Conservation (phyloP, 2,329 filamentous ascomycete species). For the Pseudocercospora ulei region DNA sequence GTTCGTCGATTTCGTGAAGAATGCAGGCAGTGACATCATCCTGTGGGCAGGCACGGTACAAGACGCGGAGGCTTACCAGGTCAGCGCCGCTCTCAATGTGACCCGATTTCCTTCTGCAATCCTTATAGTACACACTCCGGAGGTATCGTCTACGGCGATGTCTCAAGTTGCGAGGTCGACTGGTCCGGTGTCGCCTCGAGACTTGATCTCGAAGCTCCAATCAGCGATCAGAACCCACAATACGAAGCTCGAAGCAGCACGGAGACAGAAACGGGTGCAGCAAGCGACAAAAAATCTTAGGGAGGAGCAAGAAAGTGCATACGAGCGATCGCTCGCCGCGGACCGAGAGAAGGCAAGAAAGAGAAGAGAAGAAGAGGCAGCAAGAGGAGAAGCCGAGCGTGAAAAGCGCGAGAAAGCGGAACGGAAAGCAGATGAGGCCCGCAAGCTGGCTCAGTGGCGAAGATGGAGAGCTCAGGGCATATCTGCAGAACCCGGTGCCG, state of each 20-base stretch:
- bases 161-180: slow-evolving; percentile 71
- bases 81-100: slow-evolving; percentile 73
- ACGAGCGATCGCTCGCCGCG: slow-evolving; percentile 78
- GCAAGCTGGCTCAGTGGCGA: slow-evolving; percentile 61
- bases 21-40: slow-evolving; percentile 67
- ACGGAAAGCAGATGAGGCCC: slow-evolving; percentile 49
- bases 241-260: slow-evolving; percentile 62
- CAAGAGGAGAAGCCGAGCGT: slow-evolving; percentile 51
- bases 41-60: slow-evolving; percentile 89
- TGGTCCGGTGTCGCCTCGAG: slow-evolving; percentile 58
- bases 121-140: slow-evolving; percentile 76
- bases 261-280: slow-evolving; percentile 68
- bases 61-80: slow-evolving; percentile 89
- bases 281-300: slow-evolving; percentile 70
- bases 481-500: slow-evolving; percentile 55
- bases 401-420: slow-evolving; percentile 56
- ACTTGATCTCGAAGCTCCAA: slow-evolving; percentile 68
- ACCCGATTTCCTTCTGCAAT: slow-evolving; percentile 89
- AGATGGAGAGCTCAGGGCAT: slow-evolving; percentile 65
- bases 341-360: slow-evolving; percentile 76
- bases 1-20: slow-evolving; percentile 62
- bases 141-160: slow-evolving; percentile 77
- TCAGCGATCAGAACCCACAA: slow-evolving; percentile 64
- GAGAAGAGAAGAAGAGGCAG: slow-evolving; percentile 64
- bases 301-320: slow-evolving; percentile 84